Percentiles rank a stretch among this genome's conserved stretches.
Evolutionary conservation across 257 asterid genomes (phyloP).

Genomic region (Gynochthodes officinalis): DNA sequence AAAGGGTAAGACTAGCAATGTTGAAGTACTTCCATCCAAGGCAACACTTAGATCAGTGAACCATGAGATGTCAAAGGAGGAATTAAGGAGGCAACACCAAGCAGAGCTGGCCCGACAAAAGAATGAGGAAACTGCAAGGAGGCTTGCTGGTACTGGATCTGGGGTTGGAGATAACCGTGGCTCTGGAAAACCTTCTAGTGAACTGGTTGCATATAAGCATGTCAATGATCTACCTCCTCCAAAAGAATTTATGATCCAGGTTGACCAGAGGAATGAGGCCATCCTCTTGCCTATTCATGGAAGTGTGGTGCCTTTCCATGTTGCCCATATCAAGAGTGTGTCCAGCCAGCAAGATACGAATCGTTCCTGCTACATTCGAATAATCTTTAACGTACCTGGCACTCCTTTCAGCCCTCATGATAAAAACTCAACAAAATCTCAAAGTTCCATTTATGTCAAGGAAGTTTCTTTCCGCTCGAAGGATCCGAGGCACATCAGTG

Average conservation of each 20-base stretch:
- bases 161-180: conserved; percentile 26
- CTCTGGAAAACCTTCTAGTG: conserved; percentile 25
- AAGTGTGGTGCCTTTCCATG: conserved; percentile 34
- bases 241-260: conserved; percentile 31
- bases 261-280: conserved; percentile 31
- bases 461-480: conserved; percentile 32
- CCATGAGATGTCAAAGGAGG: conserved; percentile 33
- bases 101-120: conserved; percentile 34
- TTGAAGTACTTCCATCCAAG: conserved; percentile 23
- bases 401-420: conserved; percentile 24
- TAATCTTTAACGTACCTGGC: conserved; percentile 30
- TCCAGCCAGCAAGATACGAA: conserved; percentile 35
- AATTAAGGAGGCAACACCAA: conserved; percentile 31
- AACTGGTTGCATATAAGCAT: conserved; percentile 28
- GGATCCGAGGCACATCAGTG: conserved; percentile 30
- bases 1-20: conserved; percentile 17
- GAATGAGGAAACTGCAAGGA: conserved; percentile 31
- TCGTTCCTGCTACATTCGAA: conserved; percentile 30
- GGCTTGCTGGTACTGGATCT: conserved; percentile 29
- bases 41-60: conserved; percentile 32
- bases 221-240: conserved; percentile 35
- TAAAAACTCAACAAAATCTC: conserved; percentile 23
- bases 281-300: conserved; percentile 30
- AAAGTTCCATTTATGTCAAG: conserved; percentile 28
- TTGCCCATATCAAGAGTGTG: conserved; percentile 29